phyloP scores from a whole-genome alignment of 2,329 filamentous ascomycete genomes.

The Calonectria honghensis region DNA sequence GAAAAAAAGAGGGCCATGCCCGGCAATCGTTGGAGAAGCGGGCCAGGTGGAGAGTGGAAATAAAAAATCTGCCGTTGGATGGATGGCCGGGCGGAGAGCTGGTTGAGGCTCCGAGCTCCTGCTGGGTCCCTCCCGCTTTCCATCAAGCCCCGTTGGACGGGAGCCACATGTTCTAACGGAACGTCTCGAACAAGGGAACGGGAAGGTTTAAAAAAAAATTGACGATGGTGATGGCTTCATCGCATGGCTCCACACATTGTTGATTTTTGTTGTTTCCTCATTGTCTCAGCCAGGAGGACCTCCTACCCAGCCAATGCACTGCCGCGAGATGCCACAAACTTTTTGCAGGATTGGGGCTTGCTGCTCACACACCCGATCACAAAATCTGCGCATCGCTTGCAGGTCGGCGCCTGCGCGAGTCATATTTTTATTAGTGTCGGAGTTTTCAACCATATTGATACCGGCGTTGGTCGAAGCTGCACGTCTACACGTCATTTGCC shows the following conservation, averaged over 20 bases:
- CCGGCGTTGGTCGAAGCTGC: constrained; percentile 38
- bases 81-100: constrained; percentile 48
- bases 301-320: constrained; percentile 28
- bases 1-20: constrained; percentile 50
- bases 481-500: constrained; percentile 41
- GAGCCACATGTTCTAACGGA: constrained; percentile 48
- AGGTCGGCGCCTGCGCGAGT: constrained; percentile 51
- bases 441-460: constrained; percentile 48
- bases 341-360: constrained; percentile 28
- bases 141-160: constrained; percentile 50
- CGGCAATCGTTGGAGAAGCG: constrained; percentile 58
- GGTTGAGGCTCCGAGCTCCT: constrained; percentile 52
- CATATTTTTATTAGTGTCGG: constrained; percentile 52
- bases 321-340: constrained; percentile 34
- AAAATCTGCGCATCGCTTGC: constrained; percentile 43
- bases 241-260: constrained; percentile 25
- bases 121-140: constrained; percentile 54
- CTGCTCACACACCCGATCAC: constrained; percentile 36
- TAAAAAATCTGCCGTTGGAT: constrained; percentile 55
- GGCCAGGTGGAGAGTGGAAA: constrained; percentile 54
- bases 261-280: constrained; percentile 8
- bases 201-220: constrained; percentile 29
- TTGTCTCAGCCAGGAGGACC: neutral
- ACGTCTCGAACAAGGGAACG: constrained; percentile 34
- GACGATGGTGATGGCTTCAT: constrained; percentile 47